Evolutionary conservation across 2,329 filamentous ascomycete species (phyloP), one percentile per base, ranked within the genome.

Genomic region (Mycosphaerella arachidis): DNA sequence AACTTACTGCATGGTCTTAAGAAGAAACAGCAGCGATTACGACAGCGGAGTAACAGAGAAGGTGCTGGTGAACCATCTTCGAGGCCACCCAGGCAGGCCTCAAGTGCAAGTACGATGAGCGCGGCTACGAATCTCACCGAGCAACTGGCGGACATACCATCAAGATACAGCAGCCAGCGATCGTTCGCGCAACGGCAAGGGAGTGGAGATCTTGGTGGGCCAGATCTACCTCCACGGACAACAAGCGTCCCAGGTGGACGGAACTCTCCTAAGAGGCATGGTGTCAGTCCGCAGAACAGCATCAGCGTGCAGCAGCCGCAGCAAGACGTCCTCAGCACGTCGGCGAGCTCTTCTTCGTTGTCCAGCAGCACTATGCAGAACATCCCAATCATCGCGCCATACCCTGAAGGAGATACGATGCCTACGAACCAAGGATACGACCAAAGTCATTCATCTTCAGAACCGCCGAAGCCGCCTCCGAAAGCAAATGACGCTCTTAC

Each of bases 1-100:
- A 97, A 96, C 73, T 81, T 99, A 31, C 83, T 99, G 8, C 94
- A 99, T 73, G 94, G 94, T 2, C 78, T 99, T 64, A 99, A 99
- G 79, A 88, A 93, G 75, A 99, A 99, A 75, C 94, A 99, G 73
- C 92, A 96, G 71, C 91, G 92, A 69, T 77, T 99, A 70, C 79
- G 85, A 48, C 83, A 84, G 63, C 81, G 82, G 61, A 79, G 79
- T 60, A 77, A 75, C 60, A 73, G 73, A 56, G 68, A 68, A 55
- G 79, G 73, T 56, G 74, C 55, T 13, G 68, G 61, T 40, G 64
- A 62, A 40, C 33, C 59, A 18, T 61, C 62, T 50, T 77, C 57
- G 55, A 64, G 59, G 53, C 65, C 68, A 33, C 68, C 74, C 1
- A 67, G 76, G 72, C 68, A 80, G 76, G 68, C 76, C 70, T 71